Evolutionary conservation across 768 basidiomycete genomes (phyloP), one percentile per base, ranked within the genome.

Genomic region (Lactifluus hygrophoroides): DNA sequence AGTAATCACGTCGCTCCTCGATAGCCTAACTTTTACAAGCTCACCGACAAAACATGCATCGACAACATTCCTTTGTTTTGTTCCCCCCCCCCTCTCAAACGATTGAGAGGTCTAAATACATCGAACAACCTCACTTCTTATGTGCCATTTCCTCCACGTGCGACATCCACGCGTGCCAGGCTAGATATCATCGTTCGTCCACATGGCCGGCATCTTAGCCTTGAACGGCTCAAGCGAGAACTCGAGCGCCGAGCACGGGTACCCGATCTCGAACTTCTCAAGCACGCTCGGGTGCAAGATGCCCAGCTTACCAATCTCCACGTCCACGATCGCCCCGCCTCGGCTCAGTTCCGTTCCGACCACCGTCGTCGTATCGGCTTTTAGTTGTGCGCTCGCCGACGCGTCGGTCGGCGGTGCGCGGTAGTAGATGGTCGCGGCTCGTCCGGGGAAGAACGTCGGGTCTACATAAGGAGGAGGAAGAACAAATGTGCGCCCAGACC

Each of bases 221-320:
- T 88, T 85, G 79, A 99, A 92, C n/a, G 90, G 90, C 72, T 97
- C 94, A 45, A 97, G 77, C 30, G 86, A 87, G 71, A 99, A 93
- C 77, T 99, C 95, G 56, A 99, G 74, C 7, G 86, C 86, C 34
- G 94, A 97, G 74, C 94, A 97, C 19, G 95, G 95, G 74, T 90
- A 94, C 42, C 80, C 81, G 61, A 98, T 87, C 71, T 98, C 94
- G 72, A 95, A 99, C 68, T 91, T 93, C 66, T 84, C 83, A 56
- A 99, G 75, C 4, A 98, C 96, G 6, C 75, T 80, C 9, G 96
- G 96, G 71, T 99, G 95, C 51, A 99, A 75, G 65, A 97, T 90
- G 28, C 96, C 96, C 58, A 99, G 75, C n/a, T 77, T 81, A 43
- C 96, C 96, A 63, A 99, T 88, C 61, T 80, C 77, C 32, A 84